These are phyloP conservation scores for Plasmodium chabaudi DNA, from an alignment of 169 alveolate species.

Conservation along the genomic window DNA sequence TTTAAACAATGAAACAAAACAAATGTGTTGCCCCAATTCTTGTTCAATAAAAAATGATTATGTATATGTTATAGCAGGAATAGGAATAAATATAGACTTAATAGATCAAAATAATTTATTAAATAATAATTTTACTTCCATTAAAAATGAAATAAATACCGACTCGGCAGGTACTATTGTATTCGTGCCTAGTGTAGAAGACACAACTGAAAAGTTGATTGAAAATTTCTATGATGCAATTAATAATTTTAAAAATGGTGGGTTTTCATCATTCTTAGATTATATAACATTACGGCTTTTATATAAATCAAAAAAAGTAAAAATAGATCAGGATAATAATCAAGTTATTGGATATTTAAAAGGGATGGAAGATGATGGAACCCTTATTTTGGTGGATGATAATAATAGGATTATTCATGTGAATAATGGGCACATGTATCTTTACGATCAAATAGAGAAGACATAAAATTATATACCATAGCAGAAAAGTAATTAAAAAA, in stretches of 20 bases:
- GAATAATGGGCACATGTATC: slow-evolving; percentile 15
- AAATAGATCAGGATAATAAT: slow-evolving; percentile 24
- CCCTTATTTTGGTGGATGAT: slow-evolving; percentile 11
- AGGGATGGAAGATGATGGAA: slow-evolving; percentile 16
- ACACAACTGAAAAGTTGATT: slow-evolving; percentile 20
- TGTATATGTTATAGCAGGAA: slow-evolving; percentile 35
- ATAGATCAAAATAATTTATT: slow-evolving; percentile 13
- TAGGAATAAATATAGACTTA: slow-evolving; percentile 40
- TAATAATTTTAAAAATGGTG: slow-evolving; percentile 1
- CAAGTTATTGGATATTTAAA: slow-evolving; percentile 2
- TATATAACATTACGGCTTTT: slow-evolving; percentile 33
- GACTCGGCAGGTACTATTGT: no score
- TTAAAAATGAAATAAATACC: slow-evolving; percentile 29
- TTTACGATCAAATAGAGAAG: slow-evolving; percentile 8
- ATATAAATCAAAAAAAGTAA: slow-evolving; percentile 7
- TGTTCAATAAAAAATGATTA: not conserved
- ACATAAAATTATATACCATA: not conserved
- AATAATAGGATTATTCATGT: slow-evolving; percentile 2
- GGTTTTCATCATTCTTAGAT: slow-evolving; percentile 27
- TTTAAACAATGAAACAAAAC: not conserved
- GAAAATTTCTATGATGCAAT: slow-evolving; percentile 2
- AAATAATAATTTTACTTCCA: slow-evolving; percentile 26
- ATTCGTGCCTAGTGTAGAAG: slow-evolving; percentile 27
- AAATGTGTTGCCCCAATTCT: no score
- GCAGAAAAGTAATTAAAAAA: no score